Conservation (phyloP, 768 basidiomycete genomes). For the Cytidiella melzeri region DNA sequence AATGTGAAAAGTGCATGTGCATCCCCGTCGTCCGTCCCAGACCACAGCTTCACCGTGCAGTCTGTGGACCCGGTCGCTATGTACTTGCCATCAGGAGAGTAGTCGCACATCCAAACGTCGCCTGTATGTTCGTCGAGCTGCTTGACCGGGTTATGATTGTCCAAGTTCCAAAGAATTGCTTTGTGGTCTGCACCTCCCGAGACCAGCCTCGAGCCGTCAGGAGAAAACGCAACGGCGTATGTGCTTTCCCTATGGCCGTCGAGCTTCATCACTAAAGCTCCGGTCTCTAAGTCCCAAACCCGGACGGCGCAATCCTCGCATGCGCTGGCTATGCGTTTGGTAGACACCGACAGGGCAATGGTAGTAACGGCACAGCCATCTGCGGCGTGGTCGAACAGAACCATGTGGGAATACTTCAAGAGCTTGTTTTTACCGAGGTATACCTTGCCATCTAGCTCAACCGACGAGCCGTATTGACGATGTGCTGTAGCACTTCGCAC, state of each 20-base stretch:
- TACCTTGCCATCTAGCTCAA: background rate
- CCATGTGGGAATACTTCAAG: slow-evolving; percentile 4
- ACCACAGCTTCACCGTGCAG: slow-evolving; percentile 20
- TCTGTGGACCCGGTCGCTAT: slow-evolving; percentile 21
- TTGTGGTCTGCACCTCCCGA: slow-evolving; percentile 20
- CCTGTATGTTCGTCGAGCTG: slow-evolving; percentile 18
- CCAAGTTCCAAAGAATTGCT: slow-evolving; percentile 19
- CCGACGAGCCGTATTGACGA: background rate
- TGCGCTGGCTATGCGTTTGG: slow-evolving; percentile 19
- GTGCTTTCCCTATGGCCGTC: slow-evolving; percentile 14
- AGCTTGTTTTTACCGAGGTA: background rate
- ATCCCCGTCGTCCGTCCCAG: slow-evolving; percentile 12
- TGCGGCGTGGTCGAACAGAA: slow-evolving; percentile 7
- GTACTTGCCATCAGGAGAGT: slow-evolving; percentile 17
- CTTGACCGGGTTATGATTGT: slow-evolving; percentile 4
- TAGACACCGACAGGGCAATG: slow-evolving; percentile 16
- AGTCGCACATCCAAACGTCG: slow-evolving; percentile 20
- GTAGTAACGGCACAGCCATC: slow-evolving; percentile 9
- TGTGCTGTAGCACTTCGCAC: background rate
- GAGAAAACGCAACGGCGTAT: slow-evolving; percentile 21
- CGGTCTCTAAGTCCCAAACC: slow-evolving; percentile 24
- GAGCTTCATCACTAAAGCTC: slow-evolving; percentile 1
- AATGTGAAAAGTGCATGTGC: background rate
- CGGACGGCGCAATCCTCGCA: slow-evolving; percentile 21
- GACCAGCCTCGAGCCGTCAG: slow-evolving; percentile 20